Conservation (phyloP, 345 rosid species). For the Populus davidiana region DNA sequence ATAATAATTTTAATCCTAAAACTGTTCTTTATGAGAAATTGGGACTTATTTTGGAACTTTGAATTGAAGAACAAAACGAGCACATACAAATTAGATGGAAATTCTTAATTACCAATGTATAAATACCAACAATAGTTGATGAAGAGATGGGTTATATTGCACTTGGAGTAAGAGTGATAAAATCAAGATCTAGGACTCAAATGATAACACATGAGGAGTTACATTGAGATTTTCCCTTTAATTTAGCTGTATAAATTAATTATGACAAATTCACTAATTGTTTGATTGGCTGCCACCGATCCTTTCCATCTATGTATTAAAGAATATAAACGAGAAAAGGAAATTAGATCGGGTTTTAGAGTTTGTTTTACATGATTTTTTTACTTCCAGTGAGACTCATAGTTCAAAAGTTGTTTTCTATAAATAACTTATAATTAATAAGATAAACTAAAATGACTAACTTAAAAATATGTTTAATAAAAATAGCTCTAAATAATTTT, state of each 20-base stretch:
- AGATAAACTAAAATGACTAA: no score
- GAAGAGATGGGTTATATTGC: neutral
- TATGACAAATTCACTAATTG: neutral
- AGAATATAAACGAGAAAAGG: neutral
- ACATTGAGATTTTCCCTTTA: neutral
- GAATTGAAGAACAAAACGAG: no score
- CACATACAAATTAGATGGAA: neutral
- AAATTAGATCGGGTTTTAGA: neutral
- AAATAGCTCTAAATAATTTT: neutral
- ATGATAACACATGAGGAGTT: neutral
- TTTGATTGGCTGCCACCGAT: neutral
- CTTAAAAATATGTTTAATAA: neutral
- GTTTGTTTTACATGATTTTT: neutral
- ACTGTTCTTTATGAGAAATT: no score
- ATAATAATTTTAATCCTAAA: no score
- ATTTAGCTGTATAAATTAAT: neutral
- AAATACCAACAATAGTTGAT: neutral
- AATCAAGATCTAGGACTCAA: neutral
- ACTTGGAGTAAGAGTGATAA: neutral
- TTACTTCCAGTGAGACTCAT: neutral
- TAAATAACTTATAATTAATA: no score
- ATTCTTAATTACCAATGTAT: neutral
- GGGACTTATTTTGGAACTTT: no score
- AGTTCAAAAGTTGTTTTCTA: neutral
- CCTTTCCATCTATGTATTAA: no score